Conservation (phyloP, 345 rosid species). For the Microthlaspi erraticum region DNA sequence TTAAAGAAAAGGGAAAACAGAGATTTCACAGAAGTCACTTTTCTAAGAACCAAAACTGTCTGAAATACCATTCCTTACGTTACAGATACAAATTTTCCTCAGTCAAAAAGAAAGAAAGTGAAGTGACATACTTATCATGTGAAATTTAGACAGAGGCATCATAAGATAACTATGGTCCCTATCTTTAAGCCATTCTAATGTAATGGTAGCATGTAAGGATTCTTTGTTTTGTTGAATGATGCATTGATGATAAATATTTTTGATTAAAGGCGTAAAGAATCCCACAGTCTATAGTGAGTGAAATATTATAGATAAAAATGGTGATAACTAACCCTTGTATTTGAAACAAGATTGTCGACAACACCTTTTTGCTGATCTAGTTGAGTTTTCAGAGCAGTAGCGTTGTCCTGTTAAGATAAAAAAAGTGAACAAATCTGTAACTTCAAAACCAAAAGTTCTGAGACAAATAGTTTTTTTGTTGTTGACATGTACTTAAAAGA, state of each 20-base stretch:
- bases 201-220: conserved; percentile 12
- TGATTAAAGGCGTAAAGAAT: not conserved
- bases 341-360: conserved; percentile 78
- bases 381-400: conserved; percentile 63
- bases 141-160: not conserved
- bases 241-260: not conserved
- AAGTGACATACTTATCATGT: not conserved
- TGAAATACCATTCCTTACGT: too few species aligned
- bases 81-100: conserved; percentile 3
- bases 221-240: conserved; percentile 11
- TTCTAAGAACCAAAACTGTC: conserved; percentile 28
- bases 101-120: not conserved
- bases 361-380: conserved; percentile 73
- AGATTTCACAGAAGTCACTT: conserved; percentile 7
- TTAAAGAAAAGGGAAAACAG: conserved; percentile 26
- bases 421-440: conserved; percentile 2
- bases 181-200: conserved; percentile 10
- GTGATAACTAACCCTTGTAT: conserved; percentile 60
- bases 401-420: conserved; percentile 64
- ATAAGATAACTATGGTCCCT: not conserved
- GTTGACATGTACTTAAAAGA: not conserved
- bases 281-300: not conserved
- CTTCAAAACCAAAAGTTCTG: conserved; percentile 1
- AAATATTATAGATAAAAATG: conserved; percentile 1
- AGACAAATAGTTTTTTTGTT: not conserved